A percentile compares a stretch with the other conserved stretches of the same genome.
These are phyloP conservation scores for Gynostemma pentaphyllum DNA, from an alignment of 306 rosid genomes.

Conservation along the genomic window DNA sequence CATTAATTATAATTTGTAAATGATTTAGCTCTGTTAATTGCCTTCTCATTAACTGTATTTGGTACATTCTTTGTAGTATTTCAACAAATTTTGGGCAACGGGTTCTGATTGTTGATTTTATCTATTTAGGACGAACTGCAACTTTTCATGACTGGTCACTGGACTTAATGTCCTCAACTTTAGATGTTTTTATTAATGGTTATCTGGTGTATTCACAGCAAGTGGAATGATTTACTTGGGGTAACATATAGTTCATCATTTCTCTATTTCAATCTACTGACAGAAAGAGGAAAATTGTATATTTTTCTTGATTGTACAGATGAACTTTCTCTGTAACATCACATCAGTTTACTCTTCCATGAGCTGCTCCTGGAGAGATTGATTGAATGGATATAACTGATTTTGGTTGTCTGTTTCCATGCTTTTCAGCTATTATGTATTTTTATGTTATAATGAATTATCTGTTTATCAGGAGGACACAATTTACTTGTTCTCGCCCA, in stretches of 20 bases:
- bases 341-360: neutral
- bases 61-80: neutral
- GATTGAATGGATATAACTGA: neutral
- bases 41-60: neutral
- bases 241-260: neutral
- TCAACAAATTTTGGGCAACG: neutral
- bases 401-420: neutral
- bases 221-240: neutral
- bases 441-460: too few species aligned
- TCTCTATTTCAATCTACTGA: neutral
- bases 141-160: neutral
- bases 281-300: neutral
- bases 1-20: neutral
- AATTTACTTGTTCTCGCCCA: conserved; percentile 75
- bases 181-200: neutral
- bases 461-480: conserved; percentile 57
- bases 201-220: neutral
- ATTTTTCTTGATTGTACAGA: neutral
- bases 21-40: neutral
- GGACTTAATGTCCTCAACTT: neutral
- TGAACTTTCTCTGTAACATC: neutral
- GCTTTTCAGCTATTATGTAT: neutral
- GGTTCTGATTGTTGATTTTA: neutral
- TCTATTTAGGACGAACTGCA: neutral
- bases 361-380: neutral